Conservation (phyloP, 1,139 yeast species). For the Sugiyamaella neomexicana region DNA sequence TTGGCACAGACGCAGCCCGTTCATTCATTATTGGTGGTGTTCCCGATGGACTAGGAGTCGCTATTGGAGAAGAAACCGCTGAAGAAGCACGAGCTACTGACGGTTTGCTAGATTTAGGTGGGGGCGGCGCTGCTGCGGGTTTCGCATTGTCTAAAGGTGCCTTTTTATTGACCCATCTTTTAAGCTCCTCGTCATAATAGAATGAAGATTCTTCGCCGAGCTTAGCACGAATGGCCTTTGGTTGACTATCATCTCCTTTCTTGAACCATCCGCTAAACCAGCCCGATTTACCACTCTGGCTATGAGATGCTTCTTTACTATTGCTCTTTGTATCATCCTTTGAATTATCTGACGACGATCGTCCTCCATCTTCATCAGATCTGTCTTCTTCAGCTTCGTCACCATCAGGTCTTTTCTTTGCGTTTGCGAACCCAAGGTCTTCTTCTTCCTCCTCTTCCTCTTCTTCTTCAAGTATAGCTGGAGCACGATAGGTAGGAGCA, state of each 20-base stretch:
- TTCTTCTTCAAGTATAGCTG: conserved; percentile 37
- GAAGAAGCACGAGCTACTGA: conserved; percentile 8
- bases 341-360: conserved; percentile 26
- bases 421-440: conserved; percentile 17
- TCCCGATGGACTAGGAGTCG: conserved; percentile 27
- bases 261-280: conserved; percentile 54
- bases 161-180: conserved; percentile 81
- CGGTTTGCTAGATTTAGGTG: conserved; percentile 50
- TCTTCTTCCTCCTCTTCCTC: conserved; percentile 46
- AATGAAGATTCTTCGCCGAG: conserved; percentile 78
- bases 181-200: conserved; percentile 77
- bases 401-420: background rate
- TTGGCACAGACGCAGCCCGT: conserved; percentile 8
- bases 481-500: conserved; percentile 6
- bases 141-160: conserved; percentile 69
- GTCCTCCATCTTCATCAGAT: conserved; percentile 19
- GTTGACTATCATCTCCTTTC: conserved; percentile 53
- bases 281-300: conserved; percentile 35
- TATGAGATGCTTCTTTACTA: conserved; percentile 27
- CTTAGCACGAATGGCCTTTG: conserved; percentile 79
- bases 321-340: conserved; percentile 23
- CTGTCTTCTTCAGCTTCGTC: conserved; percentile 24
- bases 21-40: conserved; percentile 21
- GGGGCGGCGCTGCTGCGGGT: conserved; percentile 69
- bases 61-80: conserved; percentile 31